These are phyloP conservation scores for Botrytis aclada DNA, from an alignment of 2,329 filamentous ascomycete species.

Conservation along the genomic window DNA sequence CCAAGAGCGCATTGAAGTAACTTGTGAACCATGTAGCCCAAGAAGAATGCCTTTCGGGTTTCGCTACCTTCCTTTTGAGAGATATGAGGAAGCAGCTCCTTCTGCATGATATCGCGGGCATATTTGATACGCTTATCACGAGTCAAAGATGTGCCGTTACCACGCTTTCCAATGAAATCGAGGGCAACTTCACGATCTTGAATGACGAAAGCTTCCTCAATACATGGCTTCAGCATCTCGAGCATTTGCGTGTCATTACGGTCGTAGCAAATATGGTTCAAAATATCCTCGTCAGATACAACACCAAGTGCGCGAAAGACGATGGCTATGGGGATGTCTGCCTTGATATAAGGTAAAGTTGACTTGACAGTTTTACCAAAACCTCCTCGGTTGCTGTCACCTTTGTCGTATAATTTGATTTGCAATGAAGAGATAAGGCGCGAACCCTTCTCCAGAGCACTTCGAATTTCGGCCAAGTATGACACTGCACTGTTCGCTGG, in stretches of 20 bases:
- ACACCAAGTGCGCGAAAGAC: conserved; percentile 95
- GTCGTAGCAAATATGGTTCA: conserved; percentile 97
- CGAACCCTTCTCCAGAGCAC: conserved; percentile 93
- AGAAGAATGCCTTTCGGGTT: conserved; percentile 94
- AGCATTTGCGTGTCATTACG: conserved; percentile 94
- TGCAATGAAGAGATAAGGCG: conserved; percentile 89
- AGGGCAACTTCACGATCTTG: conserved; percentile 93
- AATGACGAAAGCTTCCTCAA: conserved; percentile 94
- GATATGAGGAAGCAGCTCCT: conserved; percentile 94
- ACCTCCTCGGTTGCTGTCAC: conserved; percentile 72
- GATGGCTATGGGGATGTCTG: conserved; percentile 88
- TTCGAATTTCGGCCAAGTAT: conserved; percentile 93
- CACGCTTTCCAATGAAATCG: conserved; percentile 93
- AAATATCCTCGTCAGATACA: conserved; percentile 94
- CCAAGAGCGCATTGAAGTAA: conserved; percentile 90
- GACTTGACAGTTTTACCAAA: conserved; percentile 87
- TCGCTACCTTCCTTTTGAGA: conserved; percentile 93
- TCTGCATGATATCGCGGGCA: conserved; percentile 91
- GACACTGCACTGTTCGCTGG: conserved; percentile 87
- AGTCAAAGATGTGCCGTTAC: conserved; percentile 69
- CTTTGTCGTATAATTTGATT: conserved; percentile 86
- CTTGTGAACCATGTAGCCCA: conserved; percentile 98
- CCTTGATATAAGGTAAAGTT: conserved; percentile 89
- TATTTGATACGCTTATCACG: conserved; percentile 87
- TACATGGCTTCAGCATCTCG: conserved; percentile 94